Evolutionary conservation across 2,329 filamentous ascomycete species (phyloP).

Genomic region (Fusarium euwallaceae): DNA sequence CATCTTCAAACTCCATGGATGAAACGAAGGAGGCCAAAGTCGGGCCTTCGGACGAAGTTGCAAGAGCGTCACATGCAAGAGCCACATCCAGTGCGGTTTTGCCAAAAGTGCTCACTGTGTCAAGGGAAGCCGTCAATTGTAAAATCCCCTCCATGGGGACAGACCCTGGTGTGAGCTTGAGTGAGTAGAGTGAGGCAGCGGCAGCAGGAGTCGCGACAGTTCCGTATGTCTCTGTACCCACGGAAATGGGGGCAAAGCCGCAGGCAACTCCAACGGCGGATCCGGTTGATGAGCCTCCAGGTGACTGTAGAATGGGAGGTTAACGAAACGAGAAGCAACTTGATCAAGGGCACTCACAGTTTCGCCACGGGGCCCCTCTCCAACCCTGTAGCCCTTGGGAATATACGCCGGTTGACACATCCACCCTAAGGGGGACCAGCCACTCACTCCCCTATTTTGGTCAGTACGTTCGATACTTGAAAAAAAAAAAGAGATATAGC

Average conservation of each 20-base stretch:
- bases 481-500: background rate
- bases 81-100: background rate
- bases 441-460: background rate
- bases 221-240: background rate
- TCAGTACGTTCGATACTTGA: too few relatives aligned
- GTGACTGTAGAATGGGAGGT: background rate
- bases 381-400: background rate
- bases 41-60: background rate
- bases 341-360: background rate
- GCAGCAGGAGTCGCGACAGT: background rate
- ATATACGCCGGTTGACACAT: background rate
- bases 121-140: background rate
- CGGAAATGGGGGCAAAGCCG: background rate
- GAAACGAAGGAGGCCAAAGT: background rate
- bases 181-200: background rate
- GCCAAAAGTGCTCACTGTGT: background rate
- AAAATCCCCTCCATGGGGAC: background rate
- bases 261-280: background rate
- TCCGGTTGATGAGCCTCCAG: background rate
- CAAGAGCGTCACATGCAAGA: background rate
- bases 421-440: background rate
- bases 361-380: background rate
- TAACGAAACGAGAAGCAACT: background rate
- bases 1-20: background rate
- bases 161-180: background rate